Evolutionary conservation across 805 yeast species (phyloP).

Genomic region (Metschnikowia bowlesiae): DNA sequence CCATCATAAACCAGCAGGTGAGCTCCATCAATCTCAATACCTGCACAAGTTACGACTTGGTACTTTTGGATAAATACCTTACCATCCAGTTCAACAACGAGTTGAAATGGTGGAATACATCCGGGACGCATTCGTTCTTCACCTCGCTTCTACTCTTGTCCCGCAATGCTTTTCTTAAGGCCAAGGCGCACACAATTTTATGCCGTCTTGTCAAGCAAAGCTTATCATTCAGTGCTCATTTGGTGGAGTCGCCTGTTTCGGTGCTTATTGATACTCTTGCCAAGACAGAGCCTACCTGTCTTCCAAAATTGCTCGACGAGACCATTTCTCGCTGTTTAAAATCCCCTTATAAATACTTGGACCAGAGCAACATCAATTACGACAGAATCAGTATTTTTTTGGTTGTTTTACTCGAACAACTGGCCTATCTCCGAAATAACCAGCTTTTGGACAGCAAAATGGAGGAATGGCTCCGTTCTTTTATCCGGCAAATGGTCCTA

Average conservation of each 20-base stretch:
- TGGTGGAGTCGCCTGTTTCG: slow-evolving; percentile 50
- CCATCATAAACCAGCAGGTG: slow-evolving; percentile 7
- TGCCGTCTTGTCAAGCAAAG: slow-evolving; percentile 12
- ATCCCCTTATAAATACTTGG: slow-evolving; percentile 83
- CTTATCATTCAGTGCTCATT: slow-evolving; percentile 15
- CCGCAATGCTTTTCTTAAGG: slow-evolving; percentile 7
- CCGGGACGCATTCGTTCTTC: slow-evolving; percentile 54
- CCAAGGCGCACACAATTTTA: slow-evolving; percentile 11
- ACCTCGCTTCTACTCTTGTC: slow-evolving; percentile 55
- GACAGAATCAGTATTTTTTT: slow-evolving; percentile 33
- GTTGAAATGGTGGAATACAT: slow-evolving; percentile 75
- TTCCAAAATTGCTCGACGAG: slow-evolving; percentile 73
- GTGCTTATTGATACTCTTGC: slow-evolving; percentile 51
- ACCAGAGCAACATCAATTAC: slow-evolving; percentile 35
- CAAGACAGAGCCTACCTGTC: slow-evolving; percentile 16
- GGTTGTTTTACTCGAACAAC: slow-evolving; percentile 56
- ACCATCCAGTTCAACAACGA: slow-evolving; percentile 53
- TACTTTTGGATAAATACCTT: slow-evolving; percentile 55
- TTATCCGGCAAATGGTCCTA: slow-evolving; percentile 44
- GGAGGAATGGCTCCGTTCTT: slow-evolving; percentile 47
- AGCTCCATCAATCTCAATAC: slow-evolving; percentile 12
- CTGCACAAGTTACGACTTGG: slow-evolving; percentile 51
- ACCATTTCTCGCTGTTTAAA: slow-evolving; percentile 63
- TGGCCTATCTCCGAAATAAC: slow-evolving; percentile 43
- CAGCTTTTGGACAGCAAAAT: slow-evolving; percentile 18